Evolutionary conservation across 495 filamentous ascomycete species (phyloP).

Genomic region (Hypoxylon rickii): DNA sequence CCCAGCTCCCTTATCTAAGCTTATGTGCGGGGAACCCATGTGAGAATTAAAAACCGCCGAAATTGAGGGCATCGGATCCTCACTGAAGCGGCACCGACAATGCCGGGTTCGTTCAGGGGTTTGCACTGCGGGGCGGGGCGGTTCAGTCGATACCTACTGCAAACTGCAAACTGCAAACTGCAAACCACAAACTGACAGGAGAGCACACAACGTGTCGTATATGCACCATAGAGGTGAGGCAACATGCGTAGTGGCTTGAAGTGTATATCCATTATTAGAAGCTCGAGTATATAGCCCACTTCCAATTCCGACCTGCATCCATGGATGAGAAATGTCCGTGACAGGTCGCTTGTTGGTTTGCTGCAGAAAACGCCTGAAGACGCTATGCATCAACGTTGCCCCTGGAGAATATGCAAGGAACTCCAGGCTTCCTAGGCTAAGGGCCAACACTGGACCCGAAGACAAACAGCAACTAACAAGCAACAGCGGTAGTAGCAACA

Average conservation of each 20-base stretch:
- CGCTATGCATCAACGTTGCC: not conserved
- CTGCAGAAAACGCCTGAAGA: not conserved
- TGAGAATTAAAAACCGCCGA: constrained; percentile 28
- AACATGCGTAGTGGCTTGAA: constrained; percentile 5
- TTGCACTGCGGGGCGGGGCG: too few species aligned
- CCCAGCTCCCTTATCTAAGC: constrained; percentile 19
- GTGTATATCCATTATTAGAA: not conserved
- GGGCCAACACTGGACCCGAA: not conserved
- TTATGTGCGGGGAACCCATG: constrained; percentile 29
- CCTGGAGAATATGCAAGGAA: not conserved
- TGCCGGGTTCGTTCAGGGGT: too few species aligned
- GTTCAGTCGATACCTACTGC: not conserved
- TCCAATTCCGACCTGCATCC: not conserved
- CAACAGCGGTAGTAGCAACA: not conserved
- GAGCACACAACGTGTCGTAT: constrained; percentile 38
- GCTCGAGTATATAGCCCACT: constrained; percentile 3
- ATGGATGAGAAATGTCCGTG: not conserved
- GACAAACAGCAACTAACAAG: not conserved
- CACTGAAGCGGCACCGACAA: not conserved
- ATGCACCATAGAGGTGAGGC: constrained; percentile 28
- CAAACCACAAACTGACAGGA: not conserved
- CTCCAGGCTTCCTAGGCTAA: not conserved
- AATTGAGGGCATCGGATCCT: constrained; percentile 15
- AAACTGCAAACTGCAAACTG: not conserved
- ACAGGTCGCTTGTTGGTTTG: not conserved